Evolutionary conservation across 176 grass and related monocot genomes (phyloP), one percentile per base, ranked within the genome.

Genomic region (Typha latifolia): DNA sequence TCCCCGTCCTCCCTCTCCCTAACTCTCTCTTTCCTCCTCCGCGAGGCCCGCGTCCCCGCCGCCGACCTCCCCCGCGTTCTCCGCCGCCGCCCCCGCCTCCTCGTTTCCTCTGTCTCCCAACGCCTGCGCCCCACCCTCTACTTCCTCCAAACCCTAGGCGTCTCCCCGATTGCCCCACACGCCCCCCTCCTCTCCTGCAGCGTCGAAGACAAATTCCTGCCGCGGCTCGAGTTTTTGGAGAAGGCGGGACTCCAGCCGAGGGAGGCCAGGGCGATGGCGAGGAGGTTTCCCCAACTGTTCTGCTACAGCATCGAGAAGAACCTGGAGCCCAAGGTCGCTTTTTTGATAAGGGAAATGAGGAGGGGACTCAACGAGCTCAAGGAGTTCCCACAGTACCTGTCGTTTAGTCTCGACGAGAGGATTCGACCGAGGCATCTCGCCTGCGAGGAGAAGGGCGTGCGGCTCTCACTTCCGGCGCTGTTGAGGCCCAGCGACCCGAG

Each of bases 341-440:
- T 84, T 77, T 73, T 93, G 14, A 27, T 76, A 7, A 68, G 61
- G 21, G 53, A 51, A 48, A 99, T 99, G 94, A 71, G 52, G 12
- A 81, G 94, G 3, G 61, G 64, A 62, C 66, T 80, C 63, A 19
- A 19, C 32, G 94, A 99, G 53, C 83, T 99, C 19, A 73, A 78
- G 69, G 83, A 90, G 16, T 99, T 99, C 76, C 94, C 89, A 12
- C 77, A 87, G 62, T 99, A 77, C 74, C 92, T 99, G 75, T 92
- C 88, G 2, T 99, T 84, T 79, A 87, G 89, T 63, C 63, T 99
- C 21, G 56, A 72, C 61, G 62, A 73, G 63, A 82, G 89, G 69
- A 99, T 99, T 67, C 69, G 5, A 34, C 79, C 73, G 43, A 79
- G 86, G 5, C 83, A 99, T 76, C 62, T 74, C 72, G 43, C 59